These are phyloP conservation scores for Citrullus colocynthis DNA, from an alignment of 306 rosid species.

Conservation along the genomic window DNA sequence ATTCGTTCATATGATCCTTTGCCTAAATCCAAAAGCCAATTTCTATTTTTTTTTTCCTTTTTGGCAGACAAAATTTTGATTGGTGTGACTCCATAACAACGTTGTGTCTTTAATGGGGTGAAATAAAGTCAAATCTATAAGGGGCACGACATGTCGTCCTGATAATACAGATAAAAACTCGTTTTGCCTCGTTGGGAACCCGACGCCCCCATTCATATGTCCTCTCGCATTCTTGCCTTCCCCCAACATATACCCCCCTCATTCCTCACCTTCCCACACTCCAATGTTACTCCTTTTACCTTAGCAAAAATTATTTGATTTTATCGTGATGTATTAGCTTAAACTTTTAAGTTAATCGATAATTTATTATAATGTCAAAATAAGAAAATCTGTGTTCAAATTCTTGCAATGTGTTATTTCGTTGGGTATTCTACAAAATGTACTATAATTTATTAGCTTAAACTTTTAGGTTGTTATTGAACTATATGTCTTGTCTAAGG, in stretches of 20 bases:
- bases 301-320: too few relatives aligned
- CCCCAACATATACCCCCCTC: background rate
- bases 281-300: background rate
- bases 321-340: too few relatives aligned
- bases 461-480: too few relatives aligned
- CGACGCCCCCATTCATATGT: background rate
- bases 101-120: background rate
- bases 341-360: too few relatives aligned
- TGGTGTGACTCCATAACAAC: background rate
- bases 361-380: too few relatives aligned
- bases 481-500: too few relatives aligned
- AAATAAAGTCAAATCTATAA: background rate
- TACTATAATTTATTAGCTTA: too few relatives aligned
- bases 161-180: background rate
- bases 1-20: background rate
- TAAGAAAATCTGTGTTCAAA: too few relatives aligned
- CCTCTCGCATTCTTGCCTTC: background rate
- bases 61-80: background rate
- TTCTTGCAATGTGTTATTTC: too few relatives aligned
- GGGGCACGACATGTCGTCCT: conserved; percentile 1
- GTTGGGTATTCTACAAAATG: too few relatives aligned
- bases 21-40: background rate
- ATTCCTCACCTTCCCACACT: background rate
- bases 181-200: background rate
- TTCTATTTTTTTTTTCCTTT: too few relatives aligned